A percentile compares a stretch with the other conserved stretches of the same genome.
Evolutionary conservation across 1,139 yeast genomes (phyloP).

Genomic region (Candida sp.): DNA sequence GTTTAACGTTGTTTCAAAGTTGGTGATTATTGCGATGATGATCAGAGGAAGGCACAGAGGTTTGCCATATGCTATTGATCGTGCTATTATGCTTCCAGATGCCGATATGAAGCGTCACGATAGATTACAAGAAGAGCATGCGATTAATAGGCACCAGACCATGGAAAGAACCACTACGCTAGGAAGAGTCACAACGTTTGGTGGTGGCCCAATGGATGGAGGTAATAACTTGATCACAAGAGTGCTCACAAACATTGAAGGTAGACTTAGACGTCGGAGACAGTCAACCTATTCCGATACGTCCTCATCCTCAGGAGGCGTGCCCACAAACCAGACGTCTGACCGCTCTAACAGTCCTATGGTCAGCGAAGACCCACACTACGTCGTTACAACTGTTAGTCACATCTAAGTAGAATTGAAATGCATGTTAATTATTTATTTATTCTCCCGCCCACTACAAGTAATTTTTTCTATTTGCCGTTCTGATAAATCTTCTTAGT

Average conservation of each 20-base stretch:
- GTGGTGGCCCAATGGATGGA: constrained; percentile 16
- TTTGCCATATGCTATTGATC: constrained; percentile 88
- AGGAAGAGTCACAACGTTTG: constrained; percentile 15
- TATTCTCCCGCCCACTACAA: constrained; percentile 28
- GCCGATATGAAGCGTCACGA: constrained; percentile 74
- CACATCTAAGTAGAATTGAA: constrained; percentile 6
- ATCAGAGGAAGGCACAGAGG: constrained; percentile 98
- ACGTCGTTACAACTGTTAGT: constrained; percentile 13
- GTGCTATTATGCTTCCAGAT: constrained; percentile 90
- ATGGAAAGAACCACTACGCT: constrained; percentile 26
- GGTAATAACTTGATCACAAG: constrained; percentile 17
- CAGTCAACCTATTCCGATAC: background rate
- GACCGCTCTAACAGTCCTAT: constrained; percentile 1
- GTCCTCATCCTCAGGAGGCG: background rate
- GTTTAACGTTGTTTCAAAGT: constrained; percentile 75
- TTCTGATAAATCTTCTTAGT: constrained; percentile 87
- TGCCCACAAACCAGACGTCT: background rate
- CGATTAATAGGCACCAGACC: constrained; percentile 39
- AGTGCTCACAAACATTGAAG: constrained; percentile 16
- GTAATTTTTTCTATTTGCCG: constrained; percentile 94
- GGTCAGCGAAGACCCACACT: constrained; percentile 9
- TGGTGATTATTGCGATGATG: constrained; percentile 88
- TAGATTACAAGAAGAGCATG: constrained; percentile 63
- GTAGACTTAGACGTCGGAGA: constrained; percentile 10
- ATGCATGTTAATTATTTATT: background rate